Conservation (phyloP, 441 rosid species). For the Croton setiger region DNA sequence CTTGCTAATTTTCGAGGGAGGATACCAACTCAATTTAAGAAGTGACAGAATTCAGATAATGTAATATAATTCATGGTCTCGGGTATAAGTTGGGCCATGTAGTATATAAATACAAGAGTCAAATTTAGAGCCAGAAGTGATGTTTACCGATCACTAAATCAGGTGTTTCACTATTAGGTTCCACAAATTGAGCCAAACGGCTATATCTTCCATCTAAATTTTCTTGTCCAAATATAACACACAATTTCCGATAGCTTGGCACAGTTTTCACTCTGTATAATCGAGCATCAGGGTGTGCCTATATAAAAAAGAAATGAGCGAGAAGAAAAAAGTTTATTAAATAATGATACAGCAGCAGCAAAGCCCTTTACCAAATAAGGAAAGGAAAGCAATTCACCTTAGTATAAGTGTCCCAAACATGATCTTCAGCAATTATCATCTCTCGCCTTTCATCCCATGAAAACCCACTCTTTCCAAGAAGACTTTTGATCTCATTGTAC, state of each 20-base stretch:
- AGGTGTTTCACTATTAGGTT: constrained; percentile 33
- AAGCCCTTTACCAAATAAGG: constrained; percentile 9
- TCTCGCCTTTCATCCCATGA: constrained; percentile 77
- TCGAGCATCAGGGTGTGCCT: constrained; percentile 91
- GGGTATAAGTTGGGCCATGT: not conserved
- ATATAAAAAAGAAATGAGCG: constrained; percentile 30
- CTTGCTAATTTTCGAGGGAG: not conserved
- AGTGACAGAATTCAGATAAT: not conserved
- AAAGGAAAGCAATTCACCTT: constrained; percentile 37
- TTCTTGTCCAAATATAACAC: constrained; percentile 70
- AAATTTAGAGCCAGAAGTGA: constrained; percentile 12
- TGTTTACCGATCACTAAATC: constrained; percentile 50
- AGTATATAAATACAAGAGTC: not conserved
- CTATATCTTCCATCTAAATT: constrained; percentile 59
- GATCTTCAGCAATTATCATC: constrained; percentile 81
- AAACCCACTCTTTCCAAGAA: constrained; percentile 69
- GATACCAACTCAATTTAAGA: not conserved
- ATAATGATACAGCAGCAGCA: no score
- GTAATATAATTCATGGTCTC: not conserved
- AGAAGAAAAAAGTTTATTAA: constrained; percentile 11
- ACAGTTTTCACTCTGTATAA: constrained; percentile 83
- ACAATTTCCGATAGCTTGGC: constrained; percentile 69
- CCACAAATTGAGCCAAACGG: constrained; percentile 55
- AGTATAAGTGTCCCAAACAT: constrained; percentile 62
- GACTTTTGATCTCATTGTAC: constrained; percentile 60